Evolutionary conservation across 345 rosid genomes (phyloP).

Genomic region (Jatropha curcas): DNA sequence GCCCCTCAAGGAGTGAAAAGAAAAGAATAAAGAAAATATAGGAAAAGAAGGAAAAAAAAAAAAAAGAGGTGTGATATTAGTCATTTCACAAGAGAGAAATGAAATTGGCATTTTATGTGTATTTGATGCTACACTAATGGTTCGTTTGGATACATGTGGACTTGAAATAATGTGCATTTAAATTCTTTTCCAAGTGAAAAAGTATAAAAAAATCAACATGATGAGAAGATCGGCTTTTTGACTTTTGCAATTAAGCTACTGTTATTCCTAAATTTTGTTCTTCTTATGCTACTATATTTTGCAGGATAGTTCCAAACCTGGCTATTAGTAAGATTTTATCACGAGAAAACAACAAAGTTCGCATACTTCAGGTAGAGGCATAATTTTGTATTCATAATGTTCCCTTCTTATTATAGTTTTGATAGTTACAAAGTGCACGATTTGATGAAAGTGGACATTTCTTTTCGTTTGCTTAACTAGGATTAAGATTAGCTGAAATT

Average conservation of each 20-base stretch:
- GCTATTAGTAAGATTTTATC: slow-evolving; percentile 89
- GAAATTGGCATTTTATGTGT: too few relatives aligned
- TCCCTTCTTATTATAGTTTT: background rate
- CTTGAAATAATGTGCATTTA: too few relatives aligned
- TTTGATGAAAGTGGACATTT: slow-evolving; percentile 1
- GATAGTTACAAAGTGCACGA: background rate
- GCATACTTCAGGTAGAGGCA: slow-evolving; percentile 79
- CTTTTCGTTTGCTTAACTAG: background rate
- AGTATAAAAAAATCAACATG: too few relatives aligned
- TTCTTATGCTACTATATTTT: slow-evolving; percentile 17
- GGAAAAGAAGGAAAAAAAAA: too few relatives aligned
- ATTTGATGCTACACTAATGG: too few relatives aligned
- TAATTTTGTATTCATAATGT: background rate
- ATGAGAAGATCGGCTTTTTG: too few relatives aligned
- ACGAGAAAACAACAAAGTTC: slow-evolving; percentile 87
- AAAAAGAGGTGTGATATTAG: too few relatives aligned
- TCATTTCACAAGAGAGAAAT: too few relatives aligned
- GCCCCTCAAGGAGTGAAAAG: too few relatives aligned
- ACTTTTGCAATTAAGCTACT: background rate
- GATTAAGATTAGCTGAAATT: background rate
- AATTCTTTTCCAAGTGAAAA: too few relatives aligned
- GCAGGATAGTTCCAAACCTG: slow-evolving; percentile 94
- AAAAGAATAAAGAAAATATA: too few relatives aligned
- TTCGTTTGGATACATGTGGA: too few relatives aligned
- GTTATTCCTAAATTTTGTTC: background rate